Percentiles rank a stretch among this genome's conserved stretches.
These are phyloP conservation scores for Podaxis mareebaensis DNA, from an alignment of 768 basidiomycete genomes.

Conservation along the genomic window DNA sequence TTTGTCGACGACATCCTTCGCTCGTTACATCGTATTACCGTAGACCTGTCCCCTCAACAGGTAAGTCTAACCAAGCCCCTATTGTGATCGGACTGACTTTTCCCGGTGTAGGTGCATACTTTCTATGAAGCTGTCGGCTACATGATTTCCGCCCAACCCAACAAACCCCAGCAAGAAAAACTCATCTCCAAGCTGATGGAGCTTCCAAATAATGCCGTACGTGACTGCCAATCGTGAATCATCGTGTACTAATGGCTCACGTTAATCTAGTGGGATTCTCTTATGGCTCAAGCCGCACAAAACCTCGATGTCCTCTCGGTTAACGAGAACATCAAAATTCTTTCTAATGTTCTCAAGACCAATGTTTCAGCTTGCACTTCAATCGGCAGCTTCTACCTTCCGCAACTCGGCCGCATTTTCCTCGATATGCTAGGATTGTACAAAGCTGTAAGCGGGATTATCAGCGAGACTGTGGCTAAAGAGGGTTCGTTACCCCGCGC, in stretches of 20 bases:
- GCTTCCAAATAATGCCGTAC: constrained; percentile 91
- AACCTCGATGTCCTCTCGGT: constrained; percentile 91
- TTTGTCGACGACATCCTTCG: constrained; percentile 98
- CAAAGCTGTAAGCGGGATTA: constrained; percentile 95
- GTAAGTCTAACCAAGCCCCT: constrained; percentile 25
- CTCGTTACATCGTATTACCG: constrained; percentile 88
- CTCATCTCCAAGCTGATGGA: constrained; percentile 96
- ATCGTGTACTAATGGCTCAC: constrained; percentile 4
- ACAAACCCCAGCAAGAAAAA: constrained; percentile 95
- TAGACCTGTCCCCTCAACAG: constrained; percentile 92
- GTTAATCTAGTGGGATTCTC: constrained; percentile 80
- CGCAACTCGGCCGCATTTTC: constrained; percentile 96
- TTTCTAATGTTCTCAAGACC: constrained; percentile 96
- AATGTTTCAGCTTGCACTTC: constrained; percentile 98
- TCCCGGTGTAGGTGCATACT: constrained; percentile 69
- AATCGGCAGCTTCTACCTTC: constrained; percentile 95
- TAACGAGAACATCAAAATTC: constrained; percentile 93
- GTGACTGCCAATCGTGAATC: constrained; percentile 27
- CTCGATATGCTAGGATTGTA: constrained; percentile 98
- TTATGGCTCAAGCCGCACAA: constrained; percentile 94
- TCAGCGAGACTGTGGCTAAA: constrained; percentile 87
- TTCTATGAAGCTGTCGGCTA: constrained; percentile 99
- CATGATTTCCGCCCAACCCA: constrained; percentile 99
- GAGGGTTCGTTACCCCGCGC: constrained; percentile 53
- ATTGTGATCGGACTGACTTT: constrained; percentile 22